Conservation (phyloP, 129 eudicot species). For the Chrysanthemum lavandulifolium region DNA sequence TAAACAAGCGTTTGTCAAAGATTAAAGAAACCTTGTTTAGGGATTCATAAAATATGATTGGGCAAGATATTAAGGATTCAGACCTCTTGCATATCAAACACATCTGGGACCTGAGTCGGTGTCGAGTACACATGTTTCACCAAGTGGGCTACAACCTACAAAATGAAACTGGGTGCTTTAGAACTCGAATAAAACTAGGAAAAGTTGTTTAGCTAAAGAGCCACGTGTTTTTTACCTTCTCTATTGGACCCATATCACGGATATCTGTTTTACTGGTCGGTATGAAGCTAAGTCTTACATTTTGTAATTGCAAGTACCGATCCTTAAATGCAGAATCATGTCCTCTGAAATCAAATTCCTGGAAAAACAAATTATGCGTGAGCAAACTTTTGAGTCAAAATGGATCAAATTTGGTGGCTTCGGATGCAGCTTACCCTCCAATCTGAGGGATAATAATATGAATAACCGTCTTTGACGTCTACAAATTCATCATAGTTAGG, state of each 20-base stretch:
- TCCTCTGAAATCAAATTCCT: slow-evolving; percentile 83
- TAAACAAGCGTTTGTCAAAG: not conserved
- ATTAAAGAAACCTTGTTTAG: not conserved
- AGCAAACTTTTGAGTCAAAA: not conserved
- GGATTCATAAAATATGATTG: not conserved
- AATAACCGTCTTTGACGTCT: slow-evolving; percentile 77
- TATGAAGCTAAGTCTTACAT: slow-evolving; percentile 87
- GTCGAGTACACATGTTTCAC: slow-evolving; percentile 64
- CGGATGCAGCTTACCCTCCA: slow-evolving; percentile 64
- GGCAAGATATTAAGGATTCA: slow-evolving; percentile 7
- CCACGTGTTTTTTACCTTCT: slow-evolving; percentile 39
- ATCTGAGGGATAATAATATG: slow-evolving; percentile 84
- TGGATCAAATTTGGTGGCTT: not conserved
- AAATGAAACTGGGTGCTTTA: slow-evolving; percentile 20
- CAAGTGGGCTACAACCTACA: slow-evolving; percentile 48
- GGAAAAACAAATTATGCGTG: slow-evolving; percentile 6
- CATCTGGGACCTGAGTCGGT: slow-evolving; percentile 60
- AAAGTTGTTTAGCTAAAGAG: not conserved
- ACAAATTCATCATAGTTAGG: slow-evolving; percentile 58
- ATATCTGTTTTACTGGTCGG: slow-evolving; percentile 81
- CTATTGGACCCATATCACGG: slow-evolving; percentile 77
- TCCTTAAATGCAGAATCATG: slow-evolving; percentile 97
- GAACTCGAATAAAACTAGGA: not conserved
- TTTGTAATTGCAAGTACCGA: slow-evolving; percentile 77
- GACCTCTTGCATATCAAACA: slow-evolving; percentile 85